Evolutionary conservation across 2,329 filamentous ascomycete genomes (phyloP).

Genomic region (Aurifilum marmelostoma): DNA sequence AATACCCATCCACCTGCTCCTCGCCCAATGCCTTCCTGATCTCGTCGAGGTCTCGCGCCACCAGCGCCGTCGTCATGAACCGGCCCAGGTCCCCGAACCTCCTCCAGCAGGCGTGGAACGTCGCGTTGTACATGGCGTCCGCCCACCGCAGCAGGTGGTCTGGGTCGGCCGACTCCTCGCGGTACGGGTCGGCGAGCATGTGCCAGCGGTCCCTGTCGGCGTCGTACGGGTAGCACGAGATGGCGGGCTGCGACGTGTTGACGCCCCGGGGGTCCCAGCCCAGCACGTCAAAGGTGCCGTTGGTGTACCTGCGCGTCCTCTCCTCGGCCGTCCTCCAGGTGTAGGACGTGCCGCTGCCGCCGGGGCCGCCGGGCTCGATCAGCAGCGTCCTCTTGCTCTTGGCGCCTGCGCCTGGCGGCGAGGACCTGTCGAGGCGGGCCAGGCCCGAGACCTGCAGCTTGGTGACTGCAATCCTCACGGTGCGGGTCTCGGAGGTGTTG

Average conservation of each 20-base stretch:
- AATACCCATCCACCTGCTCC: constrained; percentile 51
- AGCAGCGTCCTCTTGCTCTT: constrained; percentile 53
- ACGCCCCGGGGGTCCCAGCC: constrained; percentile 61
- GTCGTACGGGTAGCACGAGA: constrained; percentile 51
- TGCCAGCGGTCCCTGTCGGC: constrained; percentile 52
- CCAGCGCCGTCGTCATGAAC: constrained; percentile 51
- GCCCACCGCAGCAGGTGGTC: constrained; percentile 45
- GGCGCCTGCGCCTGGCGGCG: constrained; percentile 30
- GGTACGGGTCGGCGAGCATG: constrained; percentile 44
- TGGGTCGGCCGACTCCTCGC: constrained; percentile 41
- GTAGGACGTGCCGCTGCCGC: constrained; percentile 50
- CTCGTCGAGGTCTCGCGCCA: constrained; percentile 53
- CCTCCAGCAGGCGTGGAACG: constrained; percentile 48
- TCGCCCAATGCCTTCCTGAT: constrained; percentile 51
- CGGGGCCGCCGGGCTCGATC: constrained; percentile 55
- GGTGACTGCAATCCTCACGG: constrained; percentile 51
- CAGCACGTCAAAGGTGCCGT: constrained; percentile 49
- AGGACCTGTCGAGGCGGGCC: constrained; percentile 33
- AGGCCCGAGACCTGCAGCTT: constrained; percentile 54
- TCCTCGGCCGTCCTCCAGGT: constrained; percentile 44
- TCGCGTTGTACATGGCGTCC: constrained; percentile 52
- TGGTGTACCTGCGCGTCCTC: constrained; percentile 43
- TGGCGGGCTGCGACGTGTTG: constrained; percentile 49
- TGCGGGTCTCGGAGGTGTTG: constrained; percentile 47
- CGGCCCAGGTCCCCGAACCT: constrained; percentile 49